phyloP scores from a whole-genome alignment of 2,329 filamentous ascomycete species.

The Botrytis elliptica region DNA sequence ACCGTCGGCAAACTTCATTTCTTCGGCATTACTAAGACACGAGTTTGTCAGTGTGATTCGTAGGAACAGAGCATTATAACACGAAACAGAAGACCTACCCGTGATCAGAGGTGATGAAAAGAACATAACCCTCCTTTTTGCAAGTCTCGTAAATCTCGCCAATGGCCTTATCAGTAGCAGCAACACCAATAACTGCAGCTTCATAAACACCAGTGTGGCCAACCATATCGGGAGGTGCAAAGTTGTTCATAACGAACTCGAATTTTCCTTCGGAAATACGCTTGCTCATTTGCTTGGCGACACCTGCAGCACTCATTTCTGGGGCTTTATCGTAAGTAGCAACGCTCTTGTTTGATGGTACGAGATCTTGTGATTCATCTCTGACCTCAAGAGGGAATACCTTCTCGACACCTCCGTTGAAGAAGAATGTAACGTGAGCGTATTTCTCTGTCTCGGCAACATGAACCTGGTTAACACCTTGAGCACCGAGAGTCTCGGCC shows the following conservation, averaged over 20 bases:
- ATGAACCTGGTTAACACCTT: constrained; percentile 89
- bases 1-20: constrained; percentile 96
- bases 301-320: constrained; percentile 90
- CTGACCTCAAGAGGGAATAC: constrained; percentile 88
- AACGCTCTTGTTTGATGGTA: constrained; percentile 85
- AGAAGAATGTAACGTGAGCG: constrained; percentile 99
- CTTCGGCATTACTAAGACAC: constrained; percentile 73
- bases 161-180: constrained; percentile 90
- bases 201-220: constrained; percentile 98
- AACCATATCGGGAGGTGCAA: constrained; percentile 98
- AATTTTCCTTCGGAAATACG: constrained; percentile 81
- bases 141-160: constrained; percentile 89
- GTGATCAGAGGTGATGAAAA: constrained; percentile 96
- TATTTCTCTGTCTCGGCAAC: constrained; percentile 99
- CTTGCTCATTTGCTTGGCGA: constrained; percentile 87
- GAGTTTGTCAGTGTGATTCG: constrained; percentile 14
- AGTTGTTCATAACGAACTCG: constrained; percentile 99
- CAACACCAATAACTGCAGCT: constrained; percentile 80
- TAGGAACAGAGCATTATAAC: background rate
- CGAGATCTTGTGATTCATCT: constrained; percentile 74
- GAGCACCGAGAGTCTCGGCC: constrained; percentile 91
- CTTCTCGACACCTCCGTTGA: constrained; percentile 98
- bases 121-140: constrained; percentile 87
- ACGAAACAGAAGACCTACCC: constrained; percentile 52
- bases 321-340: constrained; percentile 93